These are phyloP conservation scores for Diaporthe ilicicola DNA, from an alignment of 2,329 filamentous ascomycete genomes.

Conservation along the genomic window DNA sequence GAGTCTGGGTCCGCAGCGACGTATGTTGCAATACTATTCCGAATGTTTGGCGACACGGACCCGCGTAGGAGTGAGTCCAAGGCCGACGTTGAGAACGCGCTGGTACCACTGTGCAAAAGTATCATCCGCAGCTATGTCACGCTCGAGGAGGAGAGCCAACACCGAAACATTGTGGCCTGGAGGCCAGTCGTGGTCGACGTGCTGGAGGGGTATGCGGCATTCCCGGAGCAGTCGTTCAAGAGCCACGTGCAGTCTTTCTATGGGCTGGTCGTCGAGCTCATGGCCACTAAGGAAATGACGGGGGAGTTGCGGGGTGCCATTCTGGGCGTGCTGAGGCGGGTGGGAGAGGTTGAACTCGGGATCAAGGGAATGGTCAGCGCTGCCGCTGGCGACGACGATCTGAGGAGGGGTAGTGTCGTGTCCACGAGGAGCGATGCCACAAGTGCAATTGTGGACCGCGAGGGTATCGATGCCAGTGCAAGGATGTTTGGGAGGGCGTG, in stretches of 20 bases:
- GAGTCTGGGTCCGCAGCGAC: constrained; percentile 92
- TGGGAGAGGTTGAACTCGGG: constrained; percentile 79
- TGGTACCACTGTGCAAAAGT: constrained; percentile 94
- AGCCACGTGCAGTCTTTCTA: constrained; percentile 86
- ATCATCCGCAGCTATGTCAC: constrained; percentile 86
- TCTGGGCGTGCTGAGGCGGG: constrained; percentile 78
- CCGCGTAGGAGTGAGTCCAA: constrained; percentile 83
- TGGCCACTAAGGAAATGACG: constrained; percentile 79
- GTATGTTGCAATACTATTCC: constrained; percentile 93
- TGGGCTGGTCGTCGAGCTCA: constrained; percentile 81
- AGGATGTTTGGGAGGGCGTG: constrained; percentile 19
- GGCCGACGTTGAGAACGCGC: constrained; percentile 84
- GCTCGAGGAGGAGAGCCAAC: constrained; percentile 95
- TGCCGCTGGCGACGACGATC: constrained; percentile 35
- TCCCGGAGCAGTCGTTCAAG: constrained; percentile 81
- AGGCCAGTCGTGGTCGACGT: constrained; percentile 96
- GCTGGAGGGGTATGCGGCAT: constrained; percentile 88
- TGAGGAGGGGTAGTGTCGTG: constrained; percentile 51
- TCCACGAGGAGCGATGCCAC: constrained; percentile 39
- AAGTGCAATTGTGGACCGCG: constrained; percentile 33
- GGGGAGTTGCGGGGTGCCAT: constrained; percentile 81
- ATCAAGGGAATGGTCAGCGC: constrained; percentile 58
- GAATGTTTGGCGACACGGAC: constrained; percentile 94
- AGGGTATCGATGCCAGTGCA: constrained; percentile 41
- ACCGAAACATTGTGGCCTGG: constrained; percentile 97